Evolutionary conservation across 805 yeast genomes (phyloP), one percentile per base, ranked within the genome.

Genomic region (Lipomyces sp.): DNA sequence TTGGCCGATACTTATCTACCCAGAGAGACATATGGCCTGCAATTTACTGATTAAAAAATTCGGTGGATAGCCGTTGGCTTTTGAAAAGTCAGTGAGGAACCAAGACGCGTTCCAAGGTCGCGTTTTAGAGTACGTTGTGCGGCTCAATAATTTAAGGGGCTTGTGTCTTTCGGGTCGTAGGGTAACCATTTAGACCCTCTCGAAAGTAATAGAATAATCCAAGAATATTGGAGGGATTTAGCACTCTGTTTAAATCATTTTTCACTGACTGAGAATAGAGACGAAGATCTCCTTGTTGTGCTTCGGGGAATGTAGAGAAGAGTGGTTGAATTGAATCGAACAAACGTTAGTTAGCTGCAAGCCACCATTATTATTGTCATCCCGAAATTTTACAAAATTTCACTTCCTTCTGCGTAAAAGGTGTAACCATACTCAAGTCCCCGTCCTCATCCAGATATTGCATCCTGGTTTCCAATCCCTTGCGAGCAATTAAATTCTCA

Each of bases 1-100:
- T 85, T 6, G 99, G 99, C 71, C 98, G 85, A 77, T 92, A 87
- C 72, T 92, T 92, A 77, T 95, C 98, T 6, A 96, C 97, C 99
- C 99, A 95, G 77, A 95, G 84, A 5, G 97, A 89, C 97, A 93
- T 93, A 34, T 10, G 34, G 37, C 37, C 7, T 8, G 29, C 24
- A 42, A 15, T 2, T 2, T n/a, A 6, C 24, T 15, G 8, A 42
- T 15, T 42, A 42, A 15, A 15, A 15, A 15, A 8, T 42, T n/a
- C 48, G 3, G 48, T 13, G 24, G 48, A 42, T 42, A 24, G 48
- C 48, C 4, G 10, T n/a, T 42, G 48, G 48, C 15, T 42, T 42
- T 42, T 42, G 48, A n/a, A n/a, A n/a, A 2, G 48, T 42, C 2
- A 42, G 0, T 6, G 18, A 42, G 6, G 8, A 7, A 2, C 7